These are phyloP conservation scores for Solanum chaucha DNA, from an alignment of 257 asterid genomes.

Conservation along the genomic window DNA sequence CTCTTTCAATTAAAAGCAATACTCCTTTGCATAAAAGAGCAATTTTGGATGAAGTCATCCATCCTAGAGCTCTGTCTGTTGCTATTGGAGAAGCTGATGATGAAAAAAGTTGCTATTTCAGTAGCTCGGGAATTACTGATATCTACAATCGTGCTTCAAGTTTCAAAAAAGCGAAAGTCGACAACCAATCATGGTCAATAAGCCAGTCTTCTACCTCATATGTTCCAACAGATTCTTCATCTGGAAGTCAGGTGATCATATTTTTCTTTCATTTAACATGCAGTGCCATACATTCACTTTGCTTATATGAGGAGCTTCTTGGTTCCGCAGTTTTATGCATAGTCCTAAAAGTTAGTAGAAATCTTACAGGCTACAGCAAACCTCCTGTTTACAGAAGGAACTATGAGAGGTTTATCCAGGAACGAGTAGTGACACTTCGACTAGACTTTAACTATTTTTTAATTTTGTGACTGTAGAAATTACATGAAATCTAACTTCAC, in stretches of 20 bases:
- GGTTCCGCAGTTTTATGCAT: neutral
- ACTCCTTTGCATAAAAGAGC: constrained; percentile 6
- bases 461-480: neutral
- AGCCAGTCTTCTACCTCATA: constrained; percentile 32
- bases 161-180: constrained; percentile 2
- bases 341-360: neutral
- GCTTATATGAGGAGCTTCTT: neutral
- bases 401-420: neutral
- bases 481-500: neutral
- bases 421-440: neutral
- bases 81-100: neutral
- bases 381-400: neutral
- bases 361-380: neutral
- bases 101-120: neutral
- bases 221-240: constrained; percentile 19
- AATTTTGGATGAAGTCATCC: constrained; percentile 13
- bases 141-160: neutral
- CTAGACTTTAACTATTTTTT: neutral
- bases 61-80: constrained; percentile 19
- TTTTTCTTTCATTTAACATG: neutral
- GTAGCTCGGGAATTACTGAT: neutral
- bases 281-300: neutral
- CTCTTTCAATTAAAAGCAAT: neutral
- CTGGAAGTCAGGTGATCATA: constrained; percentile 39
- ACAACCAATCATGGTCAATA: constrained; percentile 6